Conservation (phyloP, 371 early-diverging fungal genomes). For the Mortierella sp. region DNA sequence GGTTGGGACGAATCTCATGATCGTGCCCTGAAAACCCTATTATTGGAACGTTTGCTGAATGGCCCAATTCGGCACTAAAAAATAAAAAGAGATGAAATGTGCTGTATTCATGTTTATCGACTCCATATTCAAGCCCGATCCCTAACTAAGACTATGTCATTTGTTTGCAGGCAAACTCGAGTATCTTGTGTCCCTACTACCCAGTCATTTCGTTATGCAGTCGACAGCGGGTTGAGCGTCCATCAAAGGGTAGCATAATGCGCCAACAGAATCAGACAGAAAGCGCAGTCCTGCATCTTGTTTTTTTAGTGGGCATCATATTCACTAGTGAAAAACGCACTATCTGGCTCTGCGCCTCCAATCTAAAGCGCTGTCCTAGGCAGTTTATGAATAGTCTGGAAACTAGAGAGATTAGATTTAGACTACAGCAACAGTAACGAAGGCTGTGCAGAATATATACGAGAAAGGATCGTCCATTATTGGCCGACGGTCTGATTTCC, state of each 20-base stretch:
- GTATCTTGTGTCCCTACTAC: background rate
- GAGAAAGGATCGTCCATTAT: background rate
- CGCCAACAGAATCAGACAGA: background rate
- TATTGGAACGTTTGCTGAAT: background rate
- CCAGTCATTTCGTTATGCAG: background rate
- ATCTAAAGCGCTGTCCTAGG: no score
- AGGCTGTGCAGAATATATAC: conserved; percentile 16
- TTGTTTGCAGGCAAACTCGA: background rate
- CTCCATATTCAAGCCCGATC: no score
- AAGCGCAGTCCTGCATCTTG: background rate
- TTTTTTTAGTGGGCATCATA: no score
- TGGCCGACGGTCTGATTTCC: conserved; percentile 16
- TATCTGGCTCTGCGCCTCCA: no score
- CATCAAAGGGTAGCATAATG: background rate
- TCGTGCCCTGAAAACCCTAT: background rate
- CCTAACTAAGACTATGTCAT: background rate
- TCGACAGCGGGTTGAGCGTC: background rate
- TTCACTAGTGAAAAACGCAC: no score
- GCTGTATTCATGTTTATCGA: background rate
- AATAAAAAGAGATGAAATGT: background rate
- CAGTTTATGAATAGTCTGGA: background rate
- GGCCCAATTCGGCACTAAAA: background rate
- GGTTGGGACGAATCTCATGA: background rate
- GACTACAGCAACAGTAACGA: background rate
- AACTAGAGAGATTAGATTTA: background rate